phyloP scores from a whole-genome alignment of 2,329 filamentous ascomycete genomes.

The Ophioceras dolichostomum region DNA sequence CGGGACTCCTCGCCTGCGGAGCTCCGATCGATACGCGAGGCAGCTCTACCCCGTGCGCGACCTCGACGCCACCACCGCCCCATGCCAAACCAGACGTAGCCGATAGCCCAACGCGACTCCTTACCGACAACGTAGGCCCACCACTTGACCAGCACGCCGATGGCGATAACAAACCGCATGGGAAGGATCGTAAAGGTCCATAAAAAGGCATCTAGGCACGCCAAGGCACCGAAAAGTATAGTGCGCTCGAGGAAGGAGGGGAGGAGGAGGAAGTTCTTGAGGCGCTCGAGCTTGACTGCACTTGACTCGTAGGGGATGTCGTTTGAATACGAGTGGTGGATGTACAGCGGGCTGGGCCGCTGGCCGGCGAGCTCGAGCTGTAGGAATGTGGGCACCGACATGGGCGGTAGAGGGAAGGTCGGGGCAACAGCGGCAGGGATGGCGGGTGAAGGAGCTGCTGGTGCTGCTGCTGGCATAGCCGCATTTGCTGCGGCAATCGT shows the following conservation, averaged over 20 bases:
- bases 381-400: slow-evolving; percentile 53
- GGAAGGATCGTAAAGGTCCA: slow-evolving; percentile 95
- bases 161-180: slow-evolving; percentile 71
- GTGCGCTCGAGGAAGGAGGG: slow-evolving; percentile 74
- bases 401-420: slow-evolving; percentile 49
- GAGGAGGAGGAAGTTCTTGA: slow-evolving; percentile 78
- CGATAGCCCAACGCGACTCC: slow-evolving; percentile 59
- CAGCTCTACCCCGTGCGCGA: background rate
- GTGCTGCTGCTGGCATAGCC: slow-evolving; percentile 7
- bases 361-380: slow-evolving; percentile 52
- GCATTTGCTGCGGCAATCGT: no score
- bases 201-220: slow-evolving; percentile 91
- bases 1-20: slow-evolving; percentile 26
- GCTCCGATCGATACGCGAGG: slow-evolving; percentile 5
- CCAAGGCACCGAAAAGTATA: slow-evolving; percentile 76
- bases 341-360: slow-evolving; percentile 52
- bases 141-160: slow-evolving; percentile 65
- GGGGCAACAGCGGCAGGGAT: slow-evolving; percentile 33
- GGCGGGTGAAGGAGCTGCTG: slow-evolving; percentile 12
- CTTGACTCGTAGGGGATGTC: slow-evolving; percentile 81
- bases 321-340: slow-evolving; percentile 42
- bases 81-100: slow-evolving; percentile 68
- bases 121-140: slow-evolving; percentile 62
- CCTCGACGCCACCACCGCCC: slow-evolving; percentile 60
- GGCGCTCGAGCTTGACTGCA: slow-evolving; percentile 78